Conservation (phyloP, 2,329 filamentous ascomycete species). For the Fusarium sp. region DNA sequence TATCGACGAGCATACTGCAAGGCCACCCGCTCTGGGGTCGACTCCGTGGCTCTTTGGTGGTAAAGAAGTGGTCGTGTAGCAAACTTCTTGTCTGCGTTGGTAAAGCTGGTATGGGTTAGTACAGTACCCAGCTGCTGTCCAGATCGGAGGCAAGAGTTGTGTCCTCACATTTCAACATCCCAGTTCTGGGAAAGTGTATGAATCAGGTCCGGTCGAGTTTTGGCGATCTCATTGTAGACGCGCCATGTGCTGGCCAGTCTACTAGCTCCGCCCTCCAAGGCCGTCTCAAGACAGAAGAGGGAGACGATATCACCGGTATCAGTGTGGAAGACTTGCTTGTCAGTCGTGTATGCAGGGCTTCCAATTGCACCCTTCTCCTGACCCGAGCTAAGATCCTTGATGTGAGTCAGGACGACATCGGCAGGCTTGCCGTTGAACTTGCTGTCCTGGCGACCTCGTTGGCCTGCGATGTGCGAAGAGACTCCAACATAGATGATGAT, state of each 20-base stretch:
- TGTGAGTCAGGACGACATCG: slow-evolving; percentile 60
- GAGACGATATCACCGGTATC: slow-evolving; percentile 70
- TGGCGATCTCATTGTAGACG: slow-evolving; percentile 72
- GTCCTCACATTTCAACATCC: slow-evolving; percentile 56
- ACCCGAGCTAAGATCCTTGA: slow-evolving; percentile 68
- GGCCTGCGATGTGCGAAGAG: slow-evolving; percentile 66
- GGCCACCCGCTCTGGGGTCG: background rate
- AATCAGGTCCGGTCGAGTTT: slow-evolving; percentile 68
- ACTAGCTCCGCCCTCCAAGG: slow-evolving; percentile 64
- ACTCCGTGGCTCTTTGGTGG: slow-evolving; percentile 7
- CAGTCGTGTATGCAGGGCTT: slow-evolving; percentile 66
- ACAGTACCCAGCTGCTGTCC: accelerated
- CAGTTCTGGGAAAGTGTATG: slow-evolving; percentile 63
- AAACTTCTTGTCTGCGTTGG: slow-evolving; percentile 18
- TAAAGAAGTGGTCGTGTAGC: slow-evolving; percentile 17
- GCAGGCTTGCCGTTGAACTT: slow-evolving; percentile 58
- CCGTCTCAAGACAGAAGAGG: slow-evolving; percentile 66
- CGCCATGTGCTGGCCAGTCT: slow-evolving; percentile 67
- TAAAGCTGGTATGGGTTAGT: background rate
- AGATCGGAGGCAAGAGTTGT: too few relatives aligned
- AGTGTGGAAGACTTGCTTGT: slow-evolving; percentile 73
- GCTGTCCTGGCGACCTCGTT: slow-evolving; percentile 65
- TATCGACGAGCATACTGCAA: slow-evolving; percentile 31
- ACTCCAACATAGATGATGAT: slow-evolving; percentile 71
- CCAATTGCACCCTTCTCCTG: slow-evolving; percentile 58